phyloP scores from a whole-genome alignment of 139 green algal species.

The Trebouxia sp. region DNA sequence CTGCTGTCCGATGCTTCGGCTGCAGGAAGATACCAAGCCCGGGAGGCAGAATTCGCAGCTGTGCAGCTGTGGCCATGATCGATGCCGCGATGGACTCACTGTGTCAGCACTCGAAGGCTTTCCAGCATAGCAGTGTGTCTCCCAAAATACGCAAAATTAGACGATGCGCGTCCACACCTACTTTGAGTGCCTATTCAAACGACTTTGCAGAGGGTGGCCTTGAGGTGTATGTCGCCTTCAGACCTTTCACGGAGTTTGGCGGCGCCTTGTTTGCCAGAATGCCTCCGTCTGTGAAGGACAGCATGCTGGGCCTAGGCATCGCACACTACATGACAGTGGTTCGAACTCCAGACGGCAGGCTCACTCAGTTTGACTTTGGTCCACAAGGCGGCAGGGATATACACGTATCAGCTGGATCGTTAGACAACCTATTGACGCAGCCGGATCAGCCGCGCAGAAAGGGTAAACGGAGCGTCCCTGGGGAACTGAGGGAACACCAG shows the following conservation, averaged over 20 bases:
- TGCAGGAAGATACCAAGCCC: not conserved
- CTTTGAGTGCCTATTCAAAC: not conserved
- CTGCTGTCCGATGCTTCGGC: not conserved
- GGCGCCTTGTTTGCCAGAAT: not conserved
- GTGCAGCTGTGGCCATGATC: no score
- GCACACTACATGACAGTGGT: conserved; percentile 33
- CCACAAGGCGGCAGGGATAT: conserved; percentile 25
- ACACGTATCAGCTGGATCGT: not conserved
- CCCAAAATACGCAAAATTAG: conserved; percentile 9
- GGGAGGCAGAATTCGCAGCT: no score
- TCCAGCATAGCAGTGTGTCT: not conserved
- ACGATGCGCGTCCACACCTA: conserved; percentile 3
- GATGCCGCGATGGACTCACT: no score
- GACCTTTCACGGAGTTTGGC: conserved; percentile 22
- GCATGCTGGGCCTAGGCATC: conserved; percentile 26
- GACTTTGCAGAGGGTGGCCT: not conserved
- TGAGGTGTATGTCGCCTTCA: conserved; percentile 31
- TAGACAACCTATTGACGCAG: conserved; percentile 1
- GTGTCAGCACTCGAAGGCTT: not conserved
- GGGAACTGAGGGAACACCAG: conserved; percentile 31
- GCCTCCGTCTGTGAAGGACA: conserved; percentile 5
- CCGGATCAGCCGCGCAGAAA: not conserved
- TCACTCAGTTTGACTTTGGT: conserved; percentile 37
- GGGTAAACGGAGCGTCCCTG: conserved; percentile 22
- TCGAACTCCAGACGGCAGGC: not conserved